Base-by-base conservation (phyloP, 2,329 filamentous ascomycete genomes). In the Trichoderma simmonsii region DNA sequence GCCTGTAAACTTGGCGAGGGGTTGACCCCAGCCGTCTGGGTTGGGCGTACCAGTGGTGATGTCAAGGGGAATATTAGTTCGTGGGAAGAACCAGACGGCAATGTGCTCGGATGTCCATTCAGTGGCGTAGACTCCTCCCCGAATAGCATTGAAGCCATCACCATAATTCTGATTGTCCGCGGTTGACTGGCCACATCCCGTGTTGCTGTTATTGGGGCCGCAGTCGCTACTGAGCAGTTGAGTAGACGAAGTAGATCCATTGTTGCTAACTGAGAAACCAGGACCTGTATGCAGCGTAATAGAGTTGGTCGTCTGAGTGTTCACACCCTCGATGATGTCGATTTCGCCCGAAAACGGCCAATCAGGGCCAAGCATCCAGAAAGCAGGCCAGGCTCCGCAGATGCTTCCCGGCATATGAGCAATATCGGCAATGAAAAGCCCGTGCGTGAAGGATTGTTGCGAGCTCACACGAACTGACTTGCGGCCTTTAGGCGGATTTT, bases 1-100 rank as follows among this genome's bases (percentile, higher is more conserved):
- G 12, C 89, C 88, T 4, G 85, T 82, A 81, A 97, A 98, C 39
- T 85, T 85, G 11, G 92, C 93, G 1, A 87, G 79, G 0, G 95
- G 93, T 1, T 80, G 82, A 14, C 90, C 91, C 91, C 94, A 97
- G n/a, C 77, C 81, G 2, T 82, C 79, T 0, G 93, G 92, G 74
- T 93, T 83, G 0, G 94, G 93, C 6, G 77, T 83, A 26, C 86
- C 87, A 21, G 84, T 80, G 3, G 81, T 78, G 73, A 93, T 89
- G 79, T 95, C 90, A 3, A 80, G 76, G 1, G 93, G 93, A 72
- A 95, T 88, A 15, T 80, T 79, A 74, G 80, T 81, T 73, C 93
- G 91, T 0, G 90, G 85, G 82, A 97, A 98, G 86, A 93, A 95
- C 89, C 90, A 98, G 75, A 97, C 86, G 54, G 87, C 87, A 80